Percentiles rank a stretch among this genome's conserved stretches.
Evolutionary conservation across 306 rosid genomes (phyloP).

Genomic region (Acacia acuminata): DNA sequence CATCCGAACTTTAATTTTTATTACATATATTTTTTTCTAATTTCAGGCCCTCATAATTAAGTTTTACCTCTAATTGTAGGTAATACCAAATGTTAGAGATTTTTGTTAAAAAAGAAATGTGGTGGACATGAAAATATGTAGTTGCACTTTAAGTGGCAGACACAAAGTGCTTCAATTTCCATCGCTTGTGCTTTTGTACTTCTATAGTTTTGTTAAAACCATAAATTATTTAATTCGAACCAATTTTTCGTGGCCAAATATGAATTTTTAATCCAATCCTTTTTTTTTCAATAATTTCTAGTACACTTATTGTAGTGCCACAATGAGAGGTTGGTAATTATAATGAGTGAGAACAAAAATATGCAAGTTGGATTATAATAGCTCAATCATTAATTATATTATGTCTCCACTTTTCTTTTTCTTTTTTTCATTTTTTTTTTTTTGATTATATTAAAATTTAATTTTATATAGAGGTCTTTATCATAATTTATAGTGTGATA

Average conservation of each 20-base stretch:
- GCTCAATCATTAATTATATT: constrained; percentile 28
- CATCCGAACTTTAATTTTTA: background rate
- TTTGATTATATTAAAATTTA: background rate
- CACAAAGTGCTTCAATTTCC: constrained; percentile 47
- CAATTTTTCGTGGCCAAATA: constrained; percentile 4
- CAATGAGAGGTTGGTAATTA: constrained; percentile 33
- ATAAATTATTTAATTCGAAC: background rate
- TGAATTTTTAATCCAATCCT: background rate
- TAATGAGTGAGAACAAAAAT: constrained; percentile 40
- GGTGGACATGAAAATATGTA: constrained; percentile 42
- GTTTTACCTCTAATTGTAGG: background rate
- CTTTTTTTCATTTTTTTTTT: no score
- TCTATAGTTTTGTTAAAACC: constrained; percentile 18
- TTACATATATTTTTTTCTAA: background rate
- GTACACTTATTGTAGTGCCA: constrained; percentile 17
- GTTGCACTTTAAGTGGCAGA: constrained; percentile 64
- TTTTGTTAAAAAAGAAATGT: constrained; percentile 3
- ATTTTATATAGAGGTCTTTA: background rate
- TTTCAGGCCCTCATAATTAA: background rate
- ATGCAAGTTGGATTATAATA: constrained; percentile 42
- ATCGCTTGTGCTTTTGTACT: constrained; percentile 32
- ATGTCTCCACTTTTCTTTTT: background rate
- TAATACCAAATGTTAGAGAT: background rate
- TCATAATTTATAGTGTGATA: background rate
- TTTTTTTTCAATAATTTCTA: background rate